Conservation (phyloP, 805 yeast species). For the Clavispora carvajalis region DNA sequence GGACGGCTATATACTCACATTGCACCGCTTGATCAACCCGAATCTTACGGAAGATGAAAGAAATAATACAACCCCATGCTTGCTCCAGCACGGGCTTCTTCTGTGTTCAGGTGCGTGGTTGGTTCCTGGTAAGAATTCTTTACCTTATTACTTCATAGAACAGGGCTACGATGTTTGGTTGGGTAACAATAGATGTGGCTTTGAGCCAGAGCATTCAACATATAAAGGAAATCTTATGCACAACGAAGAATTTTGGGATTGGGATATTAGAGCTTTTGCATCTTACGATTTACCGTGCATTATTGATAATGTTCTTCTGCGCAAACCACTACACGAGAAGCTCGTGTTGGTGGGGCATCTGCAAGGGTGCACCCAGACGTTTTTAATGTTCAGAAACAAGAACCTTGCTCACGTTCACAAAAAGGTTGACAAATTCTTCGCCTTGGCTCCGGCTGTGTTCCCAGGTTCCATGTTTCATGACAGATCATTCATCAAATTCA, state of each 20-base stretch:
- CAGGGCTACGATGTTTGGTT: constrained; percentile 84
- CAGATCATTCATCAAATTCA: constrained; percentile 55
- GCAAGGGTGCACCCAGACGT: constrained; percentile 89
- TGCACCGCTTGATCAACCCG: constrained; percentile 60
- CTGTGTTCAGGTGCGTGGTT: constrained; percentile 85
- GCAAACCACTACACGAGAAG: constrained; percentile 37
- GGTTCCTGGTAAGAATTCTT: constrained; percentile 73
- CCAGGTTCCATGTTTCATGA: constrained; percentile 74
- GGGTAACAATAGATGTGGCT: constrained; percentile 88
- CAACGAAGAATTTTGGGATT: constrained; percentile 72
- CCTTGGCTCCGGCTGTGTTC: constrained; percentile 87
- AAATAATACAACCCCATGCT: constrained; percentile 50
- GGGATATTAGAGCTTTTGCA: constrained; percentile 88
- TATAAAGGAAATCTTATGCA: constrained; percentile 31
- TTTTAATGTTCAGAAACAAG: constrained; percentile 54
- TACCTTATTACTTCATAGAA: constrained; percentile 52
- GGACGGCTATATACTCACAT: constrained; percentile 72
- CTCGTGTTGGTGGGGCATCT: constrained; percentile 76
- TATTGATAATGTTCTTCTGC: constrained; percentile 52
- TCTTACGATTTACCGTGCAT: constrained; percentile 70
- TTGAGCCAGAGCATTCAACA: constrained; percentile 56
- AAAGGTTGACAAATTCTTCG: constrained; percentile 63
- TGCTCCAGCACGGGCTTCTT: constrained; percentile 79
- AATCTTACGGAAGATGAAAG: constrained; percentile 26
- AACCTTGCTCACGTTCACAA: constrained; percentile 34